phyloP scores from a whole-genome alignment of 352 stramenopile species.

The Poterioochromonas sp. region DNA sequence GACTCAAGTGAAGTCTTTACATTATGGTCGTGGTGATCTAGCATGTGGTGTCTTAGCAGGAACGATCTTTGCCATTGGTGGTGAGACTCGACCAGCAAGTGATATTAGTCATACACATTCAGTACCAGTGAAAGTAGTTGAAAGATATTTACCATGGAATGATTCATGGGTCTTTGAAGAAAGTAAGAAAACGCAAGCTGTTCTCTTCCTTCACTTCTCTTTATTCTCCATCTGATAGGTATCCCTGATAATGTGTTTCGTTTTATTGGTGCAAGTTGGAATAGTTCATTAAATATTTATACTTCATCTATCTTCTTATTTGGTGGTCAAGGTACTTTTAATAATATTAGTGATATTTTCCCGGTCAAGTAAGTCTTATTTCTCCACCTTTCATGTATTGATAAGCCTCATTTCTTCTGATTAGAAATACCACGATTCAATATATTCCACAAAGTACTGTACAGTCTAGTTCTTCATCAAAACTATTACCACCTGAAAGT shows the following conservation, averaged over 20 bases:
- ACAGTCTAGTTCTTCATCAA: neutral
- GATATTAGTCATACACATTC: neutral
- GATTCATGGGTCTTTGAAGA: neutral
- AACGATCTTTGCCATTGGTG: neutral
- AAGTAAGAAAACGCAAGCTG: neutral
- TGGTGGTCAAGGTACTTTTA: conserved; percentile 12
- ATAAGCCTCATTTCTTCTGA: neutral
- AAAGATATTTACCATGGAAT: neutral
- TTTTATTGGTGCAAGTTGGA: conserved; percentile 3
- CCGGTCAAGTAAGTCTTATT: neutral
- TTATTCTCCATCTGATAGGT: neutral
- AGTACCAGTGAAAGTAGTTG: neutral
- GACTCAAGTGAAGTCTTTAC: neutral
- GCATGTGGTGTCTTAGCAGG: neutral
- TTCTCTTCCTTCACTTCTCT: neutral
- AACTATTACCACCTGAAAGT: neutral
- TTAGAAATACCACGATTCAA: neutral
- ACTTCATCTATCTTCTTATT: conserved; percentile 1
- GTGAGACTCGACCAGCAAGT: neutral
- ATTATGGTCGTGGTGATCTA: conserved; percentile 27
- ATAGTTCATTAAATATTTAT: neutral
- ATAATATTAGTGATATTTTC: neutral
- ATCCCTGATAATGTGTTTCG: conserved; percentile 1
- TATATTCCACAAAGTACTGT: neutral
- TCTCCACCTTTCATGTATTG: too few species aligned